phyloP scores from a whole-genome alignment of 2,329 filamentous ascomycete genomes.

The Aspergillus awamori region DNA sequence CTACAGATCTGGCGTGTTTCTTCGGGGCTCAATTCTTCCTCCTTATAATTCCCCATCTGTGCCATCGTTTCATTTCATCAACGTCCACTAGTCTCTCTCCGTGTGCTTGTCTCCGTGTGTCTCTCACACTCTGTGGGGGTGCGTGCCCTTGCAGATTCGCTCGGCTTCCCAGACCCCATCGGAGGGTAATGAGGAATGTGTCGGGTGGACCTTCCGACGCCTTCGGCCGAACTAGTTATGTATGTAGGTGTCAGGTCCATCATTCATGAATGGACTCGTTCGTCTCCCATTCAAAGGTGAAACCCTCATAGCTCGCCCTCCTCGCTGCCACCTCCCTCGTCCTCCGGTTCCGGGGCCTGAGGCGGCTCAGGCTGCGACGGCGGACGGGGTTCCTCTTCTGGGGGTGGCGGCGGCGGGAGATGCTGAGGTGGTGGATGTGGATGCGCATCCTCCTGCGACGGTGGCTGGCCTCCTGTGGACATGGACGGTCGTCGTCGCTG shows the following conservation, averaged over 20 bases:
- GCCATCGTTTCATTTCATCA: too few species aligned
- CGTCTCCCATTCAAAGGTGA: background rate
- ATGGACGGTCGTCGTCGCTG: constrained; percentile 18
- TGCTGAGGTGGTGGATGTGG: constrained; percentile 14
- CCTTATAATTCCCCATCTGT: background rate
- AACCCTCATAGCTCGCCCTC: constrained; percentile 44
- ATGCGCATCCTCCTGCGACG: constrained; percentile 4
- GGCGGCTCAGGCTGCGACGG: background rate
- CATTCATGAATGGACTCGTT: background rate
- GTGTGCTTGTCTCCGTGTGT: too few species aligned
- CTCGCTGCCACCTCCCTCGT: constrained; percentile 46
- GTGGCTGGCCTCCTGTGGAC: constrained; percentile 8
- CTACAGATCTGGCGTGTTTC: background rate
- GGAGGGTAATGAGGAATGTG: background rate
- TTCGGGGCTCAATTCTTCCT: background rate
- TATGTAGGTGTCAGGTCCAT: background rate
- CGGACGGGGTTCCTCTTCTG: constrained; percentile 1
- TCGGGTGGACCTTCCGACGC: background rate
- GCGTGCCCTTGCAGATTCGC: background rate
- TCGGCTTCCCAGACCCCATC: background rate
- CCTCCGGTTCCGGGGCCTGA: constrained; percentile 17
- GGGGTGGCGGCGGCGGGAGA: constrained; percentile 13
- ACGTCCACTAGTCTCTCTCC: too few species aligned
- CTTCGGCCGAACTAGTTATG: background rate
- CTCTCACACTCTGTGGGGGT: too few species aligned